phyloP scores from a whole-genome alignment of 2,329 filamentous ascomycete genomes.

The Botrytis paeoniae region DNA sequence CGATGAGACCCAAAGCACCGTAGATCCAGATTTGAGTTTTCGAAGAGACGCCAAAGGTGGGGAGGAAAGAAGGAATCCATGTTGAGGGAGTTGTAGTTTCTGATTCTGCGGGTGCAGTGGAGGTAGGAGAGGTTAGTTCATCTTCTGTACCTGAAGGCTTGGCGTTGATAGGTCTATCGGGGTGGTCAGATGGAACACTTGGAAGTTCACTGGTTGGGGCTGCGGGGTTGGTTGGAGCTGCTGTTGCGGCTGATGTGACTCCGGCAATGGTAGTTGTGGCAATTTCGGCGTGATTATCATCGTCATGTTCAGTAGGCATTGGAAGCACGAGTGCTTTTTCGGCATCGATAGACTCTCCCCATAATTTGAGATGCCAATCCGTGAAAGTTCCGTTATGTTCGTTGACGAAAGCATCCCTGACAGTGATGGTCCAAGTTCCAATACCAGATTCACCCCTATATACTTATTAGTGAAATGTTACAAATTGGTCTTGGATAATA shows the following conservation, averaged over 20 bases:
- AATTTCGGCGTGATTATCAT: conserved; percentile 71
- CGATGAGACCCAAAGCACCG: conserved; percentile 78
- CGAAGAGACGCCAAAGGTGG: conserved; percentile 84
- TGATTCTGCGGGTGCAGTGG: conserved; percentile 33
- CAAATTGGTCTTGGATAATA: conserved; percentile 19
- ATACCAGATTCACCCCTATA: conserved; percentile 79
- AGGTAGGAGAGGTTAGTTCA: conserved; percentile 23
- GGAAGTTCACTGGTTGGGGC: conserved; percentile 30
- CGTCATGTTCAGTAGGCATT: conserved; percentile 78
- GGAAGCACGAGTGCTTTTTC: conserved; percentile 71
- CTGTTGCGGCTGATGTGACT: conserved; percentile 42
- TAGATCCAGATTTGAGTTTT: conserved; percentile 92
- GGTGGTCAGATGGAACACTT: conserved; percentile 57
- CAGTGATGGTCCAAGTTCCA: conserved; percentile 86
- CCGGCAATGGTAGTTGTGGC: conserved; percentile 62
- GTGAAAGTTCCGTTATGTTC: conserved; percentile 72
- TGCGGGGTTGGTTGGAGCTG: conserved; percentile 44
- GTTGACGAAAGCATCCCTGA: conserved; percentile 82
- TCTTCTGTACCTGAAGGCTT: conserved; percentile 34
- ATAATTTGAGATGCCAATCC: conserved; percentile 92
- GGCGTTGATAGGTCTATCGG: conserved; percentile 56
- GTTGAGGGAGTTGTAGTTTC: conserved; percentile 36
- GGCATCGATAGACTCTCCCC: conserved; percentile 82
- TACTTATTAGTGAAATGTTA: conserved; percentile 38
- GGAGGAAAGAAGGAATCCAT: conserved; percentile 81